These are phyloP conservation scores for Lathyrus tuberosus DNA, from an alignment of 306 rosid species.

Conservation along the genomic window DNA sequence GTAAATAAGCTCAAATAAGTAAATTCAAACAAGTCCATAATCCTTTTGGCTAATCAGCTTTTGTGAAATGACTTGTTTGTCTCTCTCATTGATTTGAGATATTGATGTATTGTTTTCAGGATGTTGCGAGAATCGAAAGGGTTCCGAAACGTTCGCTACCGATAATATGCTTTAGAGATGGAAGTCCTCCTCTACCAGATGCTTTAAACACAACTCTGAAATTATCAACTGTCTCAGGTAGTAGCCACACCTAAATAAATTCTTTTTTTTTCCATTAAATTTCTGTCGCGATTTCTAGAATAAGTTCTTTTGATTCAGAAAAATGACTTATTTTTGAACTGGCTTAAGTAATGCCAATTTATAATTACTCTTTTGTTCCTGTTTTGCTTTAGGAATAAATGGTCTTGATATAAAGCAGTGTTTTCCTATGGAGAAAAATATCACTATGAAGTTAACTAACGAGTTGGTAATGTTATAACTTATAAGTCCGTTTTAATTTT, in stretches of 20 bases:
- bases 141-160: slow-evolving; percentile 62
- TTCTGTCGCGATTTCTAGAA: no score
- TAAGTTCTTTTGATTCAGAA: no score
- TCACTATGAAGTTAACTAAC: slow-evolving; percentile 69
- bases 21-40: background rate
- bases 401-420: slow-evolving; percentile 79
- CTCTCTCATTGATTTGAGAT: slow-evolving; percentile 24
- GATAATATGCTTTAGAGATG: slow-evolving; percentile 82
- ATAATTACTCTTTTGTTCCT: slow-evolving; percentile 27
- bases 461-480: slow-evolving; percentile 64
- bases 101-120: slow-evolving; percentile 56
- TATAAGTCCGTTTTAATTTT: slow-evolving; percentile 15
- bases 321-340: background rate
- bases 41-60: no score
- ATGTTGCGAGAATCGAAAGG: slow-evolving; percentile 50
- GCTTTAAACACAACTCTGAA: slow-evolving; percentile 59
- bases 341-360: slow-evolving; percentile 35
- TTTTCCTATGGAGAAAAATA: slow-evolving; percentile 80
- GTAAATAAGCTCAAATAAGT: background rate
- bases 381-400: slow-evolving; percentile 52
- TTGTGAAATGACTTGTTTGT: slow-evolving; percentile 18
- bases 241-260: background rate
- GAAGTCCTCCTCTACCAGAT: slow-evolving; percentile 91
- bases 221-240: slow-evolving; percentile 59
- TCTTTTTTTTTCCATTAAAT: no score